Evolutionary conservation across 1,284 basidiomycete genomes (phyloP).

Genomic region (Pseudozyma pruni): DNA sequence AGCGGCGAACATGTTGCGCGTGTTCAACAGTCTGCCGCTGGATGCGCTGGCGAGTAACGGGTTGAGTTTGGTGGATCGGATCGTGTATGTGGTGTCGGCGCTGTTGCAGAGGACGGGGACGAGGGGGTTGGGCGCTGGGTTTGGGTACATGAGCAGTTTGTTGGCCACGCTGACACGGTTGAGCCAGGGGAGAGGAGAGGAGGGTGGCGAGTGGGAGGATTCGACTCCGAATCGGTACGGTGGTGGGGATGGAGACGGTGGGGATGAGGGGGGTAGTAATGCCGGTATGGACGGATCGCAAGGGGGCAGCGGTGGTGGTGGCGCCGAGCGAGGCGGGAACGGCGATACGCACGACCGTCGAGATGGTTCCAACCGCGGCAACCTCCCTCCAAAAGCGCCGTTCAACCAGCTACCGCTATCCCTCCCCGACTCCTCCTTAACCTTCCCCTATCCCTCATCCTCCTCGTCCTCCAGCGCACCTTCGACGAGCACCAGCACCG

Average conservation of each 20-base stretch:
- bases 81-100: constrained; percentile 45
- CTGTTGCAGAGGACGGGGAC: constrained; percentile 21
- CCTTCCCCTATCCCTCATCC: constrained; percentile 1
- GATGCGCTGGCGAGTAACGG: constrained; percentile 54
- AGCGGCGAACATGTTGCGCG: constrained; percentile 35
- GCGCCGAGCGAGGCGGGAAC: not conserved
- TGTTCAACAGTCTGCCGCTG: constrained; percentile 43
- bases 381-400: not conserved
- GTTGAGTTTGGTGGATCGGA: constrained; percentile 45
- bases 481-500: constrained; percentile 8
- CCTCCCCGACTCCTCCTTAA: not conserved
- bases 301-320: not conserved
- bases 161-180: constrained; percentile 34
- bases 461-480: not conserved
- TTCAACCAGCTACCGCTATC: not conserved
- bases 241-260: not conserved
- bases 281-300: not conserved
- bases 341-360: not conserved
- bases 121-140: constrained; percentile 12
- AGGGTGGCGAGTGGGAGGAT: constrained; percentile 6
- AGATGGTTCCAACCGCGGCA: not conserved
- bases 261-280: not conserved
- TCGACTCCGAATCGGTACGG: too few species aligned
- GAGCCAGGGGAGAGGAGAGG: constrained; percentile 30
- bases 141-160: constrained; percentile 40